Conservation (phyloP, 345 rosid genomes). For the Anacardium occidentale region DNA sequence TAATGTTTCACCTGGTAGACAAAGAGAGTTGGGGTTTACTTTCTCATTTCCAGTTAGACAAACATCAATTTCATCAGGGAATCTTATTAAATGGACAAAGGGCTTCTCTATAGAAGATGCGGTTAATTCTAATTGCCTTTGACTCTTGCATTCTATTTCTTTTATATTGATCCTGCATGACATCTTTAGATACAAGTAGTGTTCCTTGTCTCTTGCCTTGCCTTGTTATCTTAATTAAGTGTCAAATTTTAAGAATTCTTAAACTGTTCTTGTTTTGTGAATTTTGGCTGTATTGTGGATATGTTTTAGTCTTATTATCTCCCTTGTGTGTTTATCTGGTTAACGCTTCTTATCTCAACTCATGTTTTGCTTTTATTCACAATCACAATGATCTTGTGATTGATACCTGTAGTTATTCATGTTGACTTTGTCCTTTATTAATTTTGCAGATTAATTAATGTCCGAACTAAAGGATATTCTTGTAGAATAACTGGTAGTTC, state of each 20-base stretch:
- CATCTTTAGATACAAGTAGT: constrained; percentile 1
- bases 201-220: background rate
- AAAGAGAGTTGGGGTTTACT: constrained; percentile 91
- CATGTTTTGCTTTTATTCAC: background rate
- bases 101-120: constrained; percentile 85
- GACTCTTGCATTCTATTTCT: background rate
- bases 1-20: constrained; percentile 54
- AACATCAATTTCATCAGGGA: constrained; percentile 73
- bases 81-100: constrained; percentile 91
- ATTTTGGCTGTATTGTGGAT: background rate
- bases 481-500: background rate
- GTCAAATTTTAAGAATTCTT: background rate
- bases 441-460: background rate
- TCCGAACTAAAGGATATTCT: background rate
- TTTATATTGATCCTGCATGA: background rate
- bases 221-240: constrained; percentile 1
- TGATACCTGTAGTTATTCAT: background rate
- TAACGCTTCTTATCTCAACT: background rate
- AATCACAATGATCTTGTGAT: constrained; percentile 2
- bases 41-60: constrained; percentile 93
- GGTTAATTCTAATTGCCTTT: constrained; percentile 38
- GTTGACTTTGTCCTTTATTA: background rate
- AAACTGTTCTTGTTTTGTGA: background rate
- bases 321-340: background rate
- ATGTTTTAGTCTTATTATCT: background rate